A percentile compares a stretch with the other conserved stretches of the same genome.
Conservation (phyloP, 1,139 yeast species). For the Candida frijolesensis region DNA sequence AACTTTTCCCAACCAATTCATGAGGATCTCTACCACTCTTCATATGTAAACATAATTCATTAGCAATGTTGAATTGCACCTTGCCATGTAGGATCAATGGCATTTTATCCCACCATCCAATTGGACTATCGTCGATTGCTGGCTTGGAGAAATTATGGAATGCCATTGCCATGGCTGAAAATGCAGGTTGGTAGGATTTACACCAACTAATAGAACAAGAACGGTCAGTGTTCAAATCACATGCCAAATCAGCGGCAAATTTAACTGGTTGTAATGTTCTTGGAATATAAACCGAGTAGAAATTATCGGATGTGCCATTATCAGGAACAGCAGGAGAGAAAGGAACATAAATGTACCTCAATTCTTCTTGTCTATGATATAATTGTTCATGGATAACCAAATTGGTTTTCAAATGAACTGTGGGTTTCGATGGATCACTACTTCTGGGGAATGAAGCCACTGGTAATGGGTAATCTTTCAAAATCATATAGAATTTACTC, state of each 20-base stretch:
- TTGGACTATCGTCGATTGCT: constrained; percentile 78
- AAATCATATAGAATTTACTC: constrained; percentile 31
- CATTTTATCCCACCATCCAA: constrained; percentile 71
- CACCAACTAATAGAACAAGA: constrained; percentile 49
- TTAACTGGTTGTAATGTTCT: constrained; percentile 52
- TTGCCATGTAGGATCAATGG: constrained; percentile 48
- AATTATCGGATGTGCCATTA: constrained; percentile 31
- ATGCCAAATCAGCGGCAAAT: constrained; percentile 36
- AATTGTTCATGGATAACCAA: constrained; percentile 47
- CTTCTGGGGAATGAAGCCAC: constrained; percentile 42
- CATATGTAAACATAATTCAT: constrained; percentile 54
- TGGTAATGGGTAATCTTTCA: constrained; percentile 47
- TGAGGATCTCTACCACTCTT: constrained; percentile 81
- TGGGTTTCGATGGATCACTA: constrained; percentile 25
- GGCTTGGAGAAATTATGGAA: constrained; percentile 68
- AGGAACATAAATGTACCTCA: constrained; percentile 48
- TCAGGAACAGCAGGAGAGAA: constrained; percentile 43
- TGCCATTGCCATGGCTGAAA: constrained; percentile 38
- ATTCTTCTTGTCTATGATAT: constrained; percentile 39
- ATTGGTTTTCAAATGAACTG: constrained; percentile 38
- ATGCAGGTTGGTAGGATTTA: constrained; percentile 43
- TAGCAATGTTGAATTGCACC: constrained; percentile 53
- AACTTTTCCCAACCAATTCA: constrained; percentile 60
- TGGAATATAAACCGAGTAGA: constrained; percentile 43
- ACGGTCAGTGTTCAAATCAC: constrained; percentile 36